Evolutionary conservation across 768 basidiomycete genomes (phyloP), one percentile per base, ranked within the genome.

Genomic region (Rhodotorula diobovata): DNA sequence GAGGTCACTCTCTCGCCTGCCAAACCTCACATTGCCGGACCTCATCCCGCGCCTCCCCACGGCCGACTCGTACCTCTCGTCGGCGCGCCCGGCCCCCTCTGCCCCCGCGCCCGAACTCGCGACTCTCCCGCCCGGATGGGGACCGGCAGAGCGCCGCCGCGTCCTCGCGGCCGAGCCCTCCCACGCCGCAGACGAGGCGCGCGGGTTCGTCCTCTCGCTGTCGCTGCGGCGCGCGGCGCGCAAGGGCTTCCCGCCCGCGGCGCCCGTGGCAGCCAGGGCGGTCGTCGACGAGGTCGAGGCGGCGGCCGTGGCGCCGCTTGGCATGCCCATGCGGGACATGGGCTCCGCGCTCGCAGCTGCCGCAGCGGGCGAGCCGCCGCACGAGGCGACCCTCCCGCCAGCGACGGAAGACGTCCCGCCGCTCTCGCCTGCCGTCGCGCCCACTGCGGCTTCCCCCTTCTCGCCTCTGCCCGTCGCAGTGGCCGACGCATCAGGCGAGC

Each of bases 121-220:
- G 10, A 4, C 34, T 7, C 41, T 67, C 41, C 45, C 39, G 14
- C 57, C 70, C 10, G 70, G 70, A 21, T 71, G 70, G 70, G 70
- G 70, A 0, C 57, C 70, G 23, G 39, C n/a, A 32, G 70, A 71
- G 46, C 54, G 70, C 9, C 45, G 70, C 1, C 66, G 70, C 50
- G 58, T 71, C 11, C 57, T 71, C 21, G 70, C 62, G 6, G 62
- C 61, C 2, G 70, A 71, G 39, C 70, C 70, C 16, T 63, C 61
- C 23, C 63, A 62, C 57, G 70, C 66, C 11, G 70, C 70, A 25
- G 70, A 71, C 66, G 70, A 71, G 37, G 70, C 70, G 11, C n/a
- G 70, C 28, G 32, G 32, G 32, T 46, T 35, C 46, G 30, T 32
- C 21, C 60, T 35, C 46, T 32, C 62, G 63, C 35, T 37, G 28